A percentile compares a stretch with the other conserved stretches of the same genome.
Conservation (phyloP, 495 filamentous ascomycete genomes). For the Pyronema omphalodes region DNA sequence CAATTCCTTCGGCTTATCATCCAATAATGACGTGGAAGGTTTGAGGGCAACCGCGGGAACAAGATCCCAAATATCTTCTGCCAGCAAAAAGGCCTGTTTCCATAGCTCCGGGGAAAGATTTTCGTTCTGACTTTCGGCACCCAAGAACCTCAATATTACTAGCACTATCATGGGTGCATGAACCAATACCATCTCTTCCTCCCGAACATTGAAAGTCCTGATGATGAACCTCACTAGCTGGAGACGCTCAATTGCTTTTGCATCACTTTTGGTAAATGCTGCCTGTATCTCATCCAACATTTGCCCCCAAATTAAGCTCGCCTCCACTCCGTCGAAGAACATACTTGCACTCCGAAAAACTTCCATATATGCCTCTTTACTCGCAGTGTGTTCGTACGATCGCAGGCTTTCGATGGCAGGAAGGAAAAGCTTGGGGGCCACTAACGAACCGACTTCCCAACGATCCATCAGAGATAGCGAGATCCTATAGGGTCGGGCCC, state of each 20-base stretch:
- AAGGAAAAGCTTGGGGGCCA: constrained; percentile 74
- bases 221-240: constrained; percentile 66
- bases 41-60: constrained; percentile 55
- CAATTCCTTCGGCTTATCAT: constrained; percentile 21
- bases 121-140: constrained; percentile 24
- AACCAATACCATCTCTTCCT: constrained; percentile 67
- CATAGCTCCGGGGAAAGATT: constrained; percentile 2
- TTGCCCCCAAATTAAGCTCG: constrained; percentile 77
- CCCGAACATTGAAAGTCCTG: constrained; percentile 73
- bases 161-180: constrained; percentile 65
- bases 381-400: constrained; percentile 42
- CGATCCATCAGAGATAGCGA: constrained; percentile 91
- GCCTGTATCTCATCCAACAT: constrained; percentile 40
- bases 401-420: constrained; percentile 65
- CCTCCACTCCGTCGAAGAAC: constrained; percentile 95
- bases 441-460: constrained; percentile 83
- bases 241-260: constrained; percentile 35
- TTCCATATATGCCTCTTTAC: constrained; percentile 57
- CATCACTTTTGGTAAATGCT: constrained; percentile 34
- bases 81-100: constrained; percentile 32
- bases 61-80: constrained; percentile 39
- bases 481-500: constrained; percentile 75
- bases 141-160: constrained; percentile 45
- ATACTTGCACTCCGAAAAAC: constrained; percentile 79
- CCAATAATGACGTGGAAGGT: constrained; percentile 15